Conservation (phyloP, 768 basidiomycete species). For the Rhodotorula paludigena region DNA sequence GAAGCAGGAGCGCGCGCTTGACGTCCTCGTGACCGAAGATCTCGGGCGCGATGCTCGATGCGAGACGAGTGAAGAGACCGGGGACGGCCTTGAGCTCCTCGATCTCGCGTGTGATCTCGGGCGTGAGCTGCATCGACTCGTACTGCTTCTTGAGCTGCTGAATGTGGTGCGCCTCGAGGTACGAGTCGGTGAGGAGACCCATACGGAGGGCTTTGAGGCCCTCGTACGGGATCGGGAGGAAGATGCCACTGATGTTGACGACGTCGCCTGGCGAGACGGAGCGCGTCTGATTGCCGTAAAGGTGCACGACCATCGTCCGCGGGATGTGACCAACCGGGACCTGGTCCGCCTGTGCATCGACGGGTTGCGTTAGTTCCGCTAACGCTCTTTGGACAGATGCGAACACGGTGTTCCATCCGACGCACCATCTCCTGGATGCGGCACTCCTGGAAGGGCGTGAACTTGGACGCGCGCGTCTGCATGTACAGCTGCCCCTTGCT, state of each 20-base stretch:
- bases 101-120: conserved; percentile 69
- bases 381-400: no score
- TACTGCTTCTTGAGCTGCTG: conserved; percentile 97
- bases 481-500: conserved; percentile 88
- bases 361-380: not conserved
- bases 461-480: conserved; percentile 96
- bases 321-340: conserved; percentile 99
- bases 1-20: conserved; percentile 86
- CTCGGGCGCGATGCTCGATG: conserved; percentile 93
- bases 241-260: conserved; percentile 90
- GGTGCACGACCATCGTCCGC: conserved; percentile 93
- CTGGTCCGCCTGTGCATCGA: conserved; percentile 72
- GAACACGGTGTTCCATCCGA: not conserved
- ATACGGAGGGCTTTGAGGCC: conserved; percentile 96
- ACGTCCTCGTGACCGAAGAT: conserved; percentile 97
- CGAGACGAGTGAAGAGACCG: conserved; percentile 71
- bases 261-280: conserved; percentile 92
- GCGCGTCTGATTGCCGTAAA: conserved; percentile 82
- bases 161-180: conserved; percentile 83
- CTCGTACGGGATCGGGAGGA: conserved; percentile 94
- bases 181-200: conserved; percentile 93
- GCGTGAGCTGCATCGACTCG: conserved; percentile 84
- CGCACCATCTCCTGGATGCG: conserved; percentile 97
- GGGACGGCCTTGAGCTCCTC: conserved; percentile 66
- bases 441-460: conserved; percentile 96